Evolutionary conservation across 768 basidiomycete genomes (phyloP).

Genomic region (Leccinum barrowsii): DNA sequence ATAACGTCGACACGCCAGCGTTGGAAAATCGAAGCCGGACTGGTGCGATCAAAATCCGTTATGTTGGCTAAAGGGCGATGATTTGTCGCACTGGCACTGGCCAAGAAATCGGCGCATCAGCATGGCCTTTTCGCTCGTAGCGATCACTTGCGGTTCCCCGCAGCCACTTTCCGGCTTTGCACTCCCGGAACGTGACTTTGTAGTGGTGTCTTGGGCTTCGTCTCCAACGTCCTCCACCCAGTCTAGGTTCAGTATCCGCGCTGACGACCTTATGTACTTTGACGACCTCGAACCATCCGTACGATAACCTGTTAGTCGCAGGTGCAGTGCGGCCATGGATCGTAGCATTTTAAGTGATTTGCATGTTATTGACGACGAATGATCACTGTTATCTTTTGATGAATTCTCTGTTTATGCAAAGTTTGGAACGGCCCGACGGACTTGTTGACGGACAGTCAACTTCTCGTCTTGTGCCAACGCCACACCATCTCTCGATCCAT

Average conservation of each 20-base stretch:
- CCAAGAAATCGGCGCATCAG: conserved; percentile 18
- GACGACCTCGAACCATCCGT: conserved; percentile 15
- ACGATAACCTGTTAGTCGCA: conserved; percentile 3
- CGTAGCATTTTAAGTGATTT: conserved; percentile 5
- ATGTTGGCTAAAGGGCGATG: conserved; percentile 51
- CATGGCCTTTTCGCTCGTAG: conserved; percentile 21
- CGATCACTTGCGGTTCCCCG: conserved; percentile 19
- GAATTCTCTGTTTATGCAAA: background rate
- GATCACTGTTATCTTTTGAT: background rate
- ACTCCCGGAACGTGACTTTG: conserved; percentile 12
- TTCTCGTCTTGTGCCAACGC: background rate
- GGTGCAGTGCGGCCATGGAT: conserved; percentile 9
- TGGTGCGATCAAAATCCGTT: conserved; percentile 73
- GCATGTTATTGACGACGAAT: conserved; percentile 6
- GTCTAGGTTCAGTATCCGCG: conserved; percentile 16
- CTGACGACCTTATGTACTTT: conserved; percentile 28
- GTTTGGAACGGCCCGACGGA: background rate
- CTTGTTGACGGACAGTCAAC: background rate
- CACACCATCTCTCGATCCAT: background rate
- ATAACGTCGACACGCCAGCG: conserved; percentile 36
- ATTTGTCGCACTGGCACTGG: conserved; percentile 8
- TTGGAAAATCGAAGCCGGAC: conserved; percentile 66
- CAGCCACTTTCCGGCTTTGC: conserved; percentile 19
- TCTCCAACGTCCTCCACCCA: conserved; percentile 7
- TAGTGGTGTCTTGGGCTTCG: conserved; percentile 15